Percentiles rank a stretch among this genome's conserved stretches.
Evolutionary conservation across 2,329 filamentous ascomycete species (phyloP).

Genomic region (Achaetomium macrosporum): DNA sequence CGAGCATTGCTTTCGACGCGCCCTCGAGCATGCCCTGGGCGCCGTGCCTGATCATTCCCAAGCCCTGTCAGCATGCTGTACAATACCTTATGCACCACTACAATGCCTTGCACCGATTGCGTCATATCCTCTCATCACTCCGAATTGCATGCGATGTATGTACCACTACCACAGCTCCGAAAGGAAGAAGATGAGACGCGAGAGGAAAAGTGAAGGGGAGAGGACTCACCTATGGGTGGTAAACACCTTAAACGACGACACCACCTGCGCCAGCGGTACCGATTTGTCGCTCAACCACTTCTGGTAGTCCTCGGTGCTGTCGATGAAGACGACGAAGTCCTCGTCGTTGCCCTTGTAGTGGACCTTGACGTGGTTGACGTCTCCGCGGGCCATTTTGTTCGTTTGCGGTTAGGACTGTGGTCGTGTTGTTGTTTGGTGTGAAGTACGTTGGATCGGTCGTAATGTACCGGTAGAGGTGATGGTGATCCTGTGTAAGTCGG

Average conservation of each 20-base stretch:
- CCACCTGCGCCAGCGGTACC: conserved; percentile 75
- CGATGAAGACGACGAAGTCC: conserved; percentile 56
- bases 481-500: too few relatives aligned
- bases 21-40: conserved; percentile 71
- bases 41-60: conserved; percentile 61
- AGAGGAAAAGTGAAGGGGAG: not conserved
- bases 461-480: too few relatives aligned
- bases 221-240: conserved; percentile 73
- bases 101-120: not conserved
- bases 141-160: too few relatives aligned
- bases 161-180: not conserved
- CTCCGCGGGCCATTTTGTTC: conserved; percentile 64
- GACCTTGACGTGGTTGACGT: conserved; percentile 66
- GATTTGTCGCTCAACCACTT: conserved; percentile 79
- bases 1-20: conserved; percentile 68
- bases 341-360: conserved; percentile 70
- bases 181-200: not conserved
- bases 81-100: not conserved
- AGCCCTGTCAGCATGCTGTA: not conserved
- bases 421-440: not conserved
- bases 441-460: too few relatives aligned
- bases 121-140: conserved; percentile 1
- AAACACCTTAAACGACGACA: conserved; percentile 86
- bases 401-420: not conserved
- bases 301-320: conserved; percentile 57